phyloP scores from a whole-genome alignment of 257 asterid species.

The Leonotis leonurus region DNA sequence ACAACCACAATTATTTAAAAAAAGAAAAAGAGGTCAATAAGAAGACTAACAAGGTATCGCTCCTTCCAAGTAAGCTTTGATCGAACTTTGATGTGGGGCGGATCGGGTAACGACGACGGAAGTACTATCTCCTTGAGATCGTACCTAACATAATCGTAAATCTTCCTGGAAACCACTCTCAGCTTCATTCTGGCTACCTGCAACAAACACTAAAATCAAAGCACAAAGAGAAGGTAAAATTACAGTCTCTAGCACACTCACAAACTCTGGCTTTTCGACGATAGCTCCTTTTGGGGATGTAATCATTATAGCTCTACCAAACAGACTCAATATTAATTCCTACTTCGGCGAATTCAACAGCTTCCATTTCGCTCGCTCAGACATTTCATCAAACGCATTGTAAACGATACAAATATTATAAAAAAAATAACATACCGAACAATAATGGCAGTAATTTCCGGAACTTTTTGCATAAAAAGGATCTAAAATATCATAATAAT shows the following conservation, averaged over 20 bases:
- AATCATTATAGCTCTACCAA: neutral
- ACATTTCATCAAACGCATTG: constrained; percentile 18
- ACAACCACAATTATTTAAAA: neutral
- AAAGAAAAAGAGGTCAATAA: neutral
- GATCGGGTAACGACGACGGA: constrained; percentile 91
- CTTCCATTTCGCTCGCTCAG: neutral
- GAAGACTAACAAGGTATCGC: constrained; percentile 54
- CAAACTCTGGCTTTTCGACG: neutral
- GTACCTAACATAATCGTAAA: constrained; percentile 57
- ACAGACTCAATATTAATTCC: neutral
- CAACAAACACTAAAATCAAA: neutral
- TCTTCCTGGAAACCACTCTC: constrained; percentile 53
- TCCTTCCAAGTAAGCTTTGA: constrained; percentile 61
- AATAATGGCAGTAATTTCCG: neutral
- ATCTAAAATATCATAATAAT: neutral
- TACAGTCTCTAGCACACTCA: neutral
- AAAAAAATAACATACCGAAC: neutral
- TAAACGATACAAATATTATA: neutral
- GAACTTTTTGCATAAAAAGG: neutral
- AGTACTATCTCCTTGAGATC: constrained; percentile 89
- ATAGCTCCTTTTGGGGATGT: neutral
- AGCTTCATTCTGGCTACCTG: constrained; percentile 43
- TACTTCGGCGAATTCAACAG: neutral
- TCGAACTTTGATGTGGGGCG: constrained; percentile 65
- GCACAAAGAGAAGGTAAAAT: neutral